These are phyloP conservation scores for Echria macrotheca DNA, from an alignment of 495 filamentous ascomycete species.

Conservation along the genomic window DNA sequence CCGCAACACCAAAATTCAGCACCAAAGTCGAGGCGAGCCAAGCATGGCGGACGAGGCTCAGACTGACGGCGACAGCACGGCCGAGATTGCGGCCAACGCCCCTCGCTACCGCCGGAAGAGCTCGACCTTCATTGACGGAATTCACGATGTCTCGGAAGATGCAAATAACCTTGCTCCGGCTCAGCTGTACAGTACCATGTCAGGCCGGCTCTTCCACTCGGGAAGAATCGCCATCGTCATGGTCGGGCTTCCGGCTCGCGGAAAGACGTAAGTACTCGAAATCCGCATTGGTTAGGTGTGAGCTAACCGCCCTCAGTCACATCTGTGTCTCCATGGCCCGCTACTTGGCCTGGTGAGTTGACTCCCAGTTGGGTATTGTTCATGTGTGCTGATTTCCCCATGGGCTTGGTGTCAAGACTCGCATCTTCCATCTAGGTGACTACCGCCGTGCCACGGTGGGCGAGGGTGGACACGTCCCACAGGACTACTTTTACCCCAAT, in stretches of 20 bases:
- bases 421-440: constrained; percentile 95
- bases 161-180: constrained; percentile 79
- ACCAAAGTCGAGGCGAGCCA: no score
- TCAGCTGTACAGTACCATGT: constrained; percentile 97
- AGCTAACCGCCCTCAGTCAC: constrained; percentile 52
- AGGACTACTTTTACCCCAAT: constrained; percentile 97
- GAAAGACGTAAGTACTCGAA: constrained; percentile 70
- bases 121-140: constrained; percentile 93
- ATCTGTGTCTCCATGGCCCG: constrained; percentile 92
- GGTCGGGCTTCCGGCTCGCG: constrained; percentile 90
- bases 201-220: constrained; percentile 92
- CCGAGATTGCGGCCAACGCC: constrained; percentile 81
- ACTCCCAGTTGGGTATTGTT: not conserved
- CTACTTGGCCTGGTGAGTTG: constrained; percentile 82
- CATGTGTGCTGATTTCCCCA: constrained; percentile 14
- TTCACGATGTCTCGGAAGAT: constrained; percentile 86
- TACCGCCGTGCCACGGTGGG: constrained; percentile 91
- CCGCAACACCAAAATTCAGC: no score
- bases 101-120: constrained; percentile 78
- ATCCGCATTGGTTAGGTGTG: no score
- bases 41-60: no score
- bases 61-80: constrained; percentile 64
- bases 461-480: constrained; percentile 77
- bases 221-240: constrained; percentile 96
- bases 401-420: constrained; percentile 96